Evolutionary conservation across 441 rosid genomes (phyloP).

Genomic region (Hypseocharis bilobata): DNA sequence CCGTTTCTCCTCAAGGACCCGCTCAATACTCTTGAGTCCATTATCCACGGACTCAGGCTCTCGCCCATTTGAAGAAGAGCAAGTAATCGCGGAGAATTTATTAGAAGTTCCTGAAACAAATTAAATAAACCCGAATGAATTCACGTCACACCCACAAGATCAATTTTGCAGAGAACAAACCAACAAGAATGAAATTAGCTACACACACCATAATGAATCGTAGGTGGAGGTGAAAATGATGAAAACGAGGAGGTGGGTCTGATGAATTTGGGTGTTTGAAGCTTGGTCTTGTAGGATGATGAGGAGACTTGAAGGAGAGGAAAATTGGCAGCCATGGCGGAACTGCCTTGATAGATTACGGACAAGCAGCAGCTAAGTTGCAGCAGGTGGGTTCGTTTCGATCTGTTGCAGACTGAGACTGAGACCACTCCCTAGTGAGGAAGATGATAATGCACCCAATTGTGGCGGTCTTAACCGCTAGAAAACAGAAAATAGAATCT

Average conservation of each 20-base stretch:
- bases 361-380: background rate
- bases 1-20: slow-evolving; percentile 53
- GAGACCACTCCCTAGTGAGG: background rate
- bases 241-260: slow-evolving; percentile 19
- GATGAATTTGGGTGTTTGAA: slow-evolving; percentile 18
- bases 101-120: slow-evolving; percentile 23
- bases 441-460: background rate
- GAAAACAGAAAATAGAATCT: background rate
- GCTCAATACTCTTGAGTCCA: slow-evolving; percentile 39
- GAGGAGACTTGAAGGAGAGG: slow-evolving; percentile 23
- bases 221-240: background rate
- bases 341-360: background rate
- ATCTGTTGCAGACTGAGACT: background rate
- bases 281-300: slow-evolving; percentile 11
- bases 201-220: background rate
- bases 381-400: background rate
- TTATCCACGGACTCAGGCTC: slow-evolving; percentile 37
- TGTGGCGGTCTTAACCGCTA: background rate
- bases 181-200: background rate
- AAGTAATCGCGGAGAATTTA: slow-evolving; percentile 27
- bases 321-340: slow-evolving; percentile 32
- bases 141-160: background rate
- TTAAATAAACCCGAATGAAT: background rate
- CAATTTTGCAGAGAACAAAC: background rate
- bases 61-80: slow-evolving; percentile 56